Base-by-base conservation (phyloP, 2,329 filamentous ascomycete species). In the Talaromyces piceae region DNA sequence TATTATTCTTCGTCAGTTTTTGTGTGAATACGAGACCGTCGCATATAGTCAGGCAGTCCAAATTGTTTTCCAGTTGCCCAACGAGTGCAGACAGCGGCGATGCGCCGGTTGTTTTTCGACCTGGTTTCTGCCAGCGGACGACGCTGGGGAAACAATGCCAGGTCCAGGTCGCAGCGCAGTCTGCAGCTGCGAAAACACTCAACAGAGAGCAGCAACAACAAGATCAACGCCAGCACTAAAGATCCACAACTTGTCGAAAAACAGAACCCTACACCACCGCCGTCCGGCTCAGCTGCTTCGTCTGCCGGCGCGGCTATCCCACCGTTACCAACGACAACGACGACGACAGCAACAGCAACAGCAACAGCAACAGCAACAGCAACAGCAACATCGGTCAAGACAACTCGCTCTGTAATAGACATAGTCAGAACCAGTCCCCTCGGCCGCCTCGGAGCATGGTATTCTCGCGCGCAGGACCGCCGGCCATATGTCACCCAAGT, bases 401-500 rank as follows among this genome's bases (percentile, higher is more conserved):
- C 13, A 51, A 52, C n/a, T 23, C 61, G 60, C 37, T 58, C 62
- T 12, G 52, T 69, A n/a, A 56, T 59, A n/a, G 60, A 68, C 50
- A 55, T 61, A 6, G 41, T 53, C 23, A 49, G 45, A 27, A 25
- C 47, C 33, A 23, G 51, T 33, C 51, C 51, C 3, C n/a, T 70
- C 12, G 70, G 69, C 9, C 62, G 57, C 33, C 51, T 68, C 5
- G 68, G 63, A 7, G 54, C 62, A 33, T 66, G 65, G 55, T 95
- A 93, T 64, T 83, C 79, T 13, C 78, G 83, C 20, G 80, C 83
- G 44, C 89, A 95, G 70, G 74, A 80, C 47, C 77, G 79, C 46
- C 75, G 84, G 46, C 91, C 91, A 0, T 87, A 88, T 63, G 71
- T 78, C n/a, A 94, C 88, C 8, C 91, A 96, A 72, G 67, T 95